A percentile compares a stretch with the other conserved stretches of the same genome.
Conservation (phyloP, 805 yeast genomes). For the Debaryomyces hansenii region DNA sequence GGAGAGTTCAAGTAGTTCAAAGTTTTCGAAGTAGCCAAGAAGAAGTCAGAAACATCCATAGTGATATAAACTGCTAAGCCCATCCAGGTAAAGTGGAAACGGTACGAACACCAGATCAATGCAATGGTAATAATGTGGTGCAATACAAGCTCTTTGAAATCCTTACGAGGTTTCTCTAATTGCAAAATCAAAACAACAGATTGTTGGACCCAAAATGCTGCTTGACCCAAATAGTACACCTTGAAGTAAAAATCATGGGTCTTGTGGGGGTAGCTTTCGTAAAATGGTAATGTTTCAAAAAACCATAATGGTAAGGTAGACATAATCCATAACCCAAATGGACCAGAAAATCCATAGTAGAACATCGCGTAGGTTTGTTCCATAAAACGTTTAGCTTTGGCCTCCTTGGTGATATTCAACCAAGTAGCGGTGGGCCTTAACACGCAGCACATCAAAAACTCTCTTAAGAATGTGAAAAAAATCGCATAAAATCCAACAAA, state of each 20-base stretch:
- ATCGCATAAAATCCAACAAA: constrained; percentile 81
- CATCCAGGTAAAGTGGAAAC: constrained; percentile 95
- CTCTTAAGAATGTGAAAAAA: constrained; percentile 87
- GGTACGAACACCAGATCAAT: constrained; percentile 81
- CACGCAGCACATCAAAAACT: constrained; percentile 81
- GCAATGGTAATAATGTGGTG: constrained; percentile 93
- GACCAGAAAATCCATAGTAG: constrained; percentile 80
- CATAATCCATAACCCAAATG: constrained; percentile 90
- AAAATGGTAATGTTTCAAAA: constrained; percentile 82
- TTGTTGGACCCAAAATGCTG: constrained; percentile 98
- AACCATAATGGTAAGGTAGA: constrained; percentile 78
- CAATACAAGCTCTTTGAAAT: constrained; percentile 83
- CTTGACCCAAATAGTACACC: constrained; percentile 84
- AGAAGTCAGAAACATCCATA: constrained; percentile 94
- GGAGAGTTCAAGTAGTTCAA: constrained; percentile 78
- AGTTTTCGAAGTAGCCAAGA: constrained; percentile 81
- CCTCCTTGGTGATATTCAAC: constrained; percentile 51
- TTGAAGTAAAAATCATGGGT: constrained; percentile 71
- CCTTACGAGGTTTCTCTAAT: constrained; percentile 94
- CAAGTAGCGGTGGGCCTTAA: constrained; percentile 68
- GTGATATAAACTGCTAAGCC: constrained; percentile 89
- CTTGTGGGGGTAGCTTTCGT: constrained; percentile 78
- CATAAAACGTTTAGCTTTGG: constrained; percentile 77
- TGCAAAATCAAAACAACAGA: constrained; percentile 78
- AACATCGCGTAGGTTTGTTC: constrained; percentile 87